Evolutionary conservation across 768 basidiomycete genomes (phyloP), one percentile per base, ranked within the genome.

Genomic region (Sporobolomyces phaffii): DNA sequence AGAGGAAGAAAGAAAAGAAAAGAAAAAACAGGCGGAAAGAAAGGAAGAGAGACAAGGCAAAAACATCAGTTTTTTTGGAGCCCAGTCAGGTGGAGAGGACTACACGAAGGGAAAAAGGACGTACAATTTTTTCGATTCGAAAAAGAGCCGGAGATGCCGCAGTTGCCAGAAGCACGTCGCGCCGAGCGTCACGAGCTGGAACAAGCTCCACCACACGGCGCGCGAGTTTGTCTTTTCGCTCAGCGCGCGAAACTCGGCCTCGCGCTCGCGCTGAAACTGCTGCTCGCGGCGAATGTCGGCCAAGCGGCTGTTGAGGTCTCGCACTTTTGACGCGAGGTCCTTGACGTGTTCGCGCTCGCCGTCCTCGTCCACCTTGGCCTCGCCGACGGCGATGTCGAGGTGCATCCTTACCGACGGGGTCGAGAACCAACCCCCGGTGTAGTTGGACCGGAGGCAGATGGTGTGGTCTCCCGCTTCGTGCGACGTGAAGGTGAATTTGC

Each of bases 401-500:
- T 97, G 88, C 65, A 99, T 84, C 50, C 90, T 90, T 68, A 99
- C 89, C 77, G 97, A 93, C 22, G 79, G 74, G 3, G 90, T 78
- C 8, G 72, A 70, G 65, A 75, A 73, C 74, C 75, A 75, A 14
- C 73, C 73, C 3, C 80, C 78, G 33, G 90, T 87, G 79, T 91
- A 88, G 78, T 94, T 94, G 24, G 90, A 89, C 9, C 90, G 90
- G 54, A 98, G 84, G 77, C 96, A 99, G 76, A 99, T 96, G 59
- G 89, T 86, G 80, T 99, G 96, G 81, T 98, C 96, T 52, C 93
- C 93, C 33, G 93, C 83, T 66, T 93, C 91, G 77, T 96, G 91
- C 7, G 94, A 96, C 31, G 96, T 97, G 76, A 99, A 99, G 0
- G 96, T 98, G 80, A 98, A 98, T 64, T 85, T 85, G 33, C 96